These are phyloP conservation scores for Casaregolazyma lundiana DNA, from an alignment of 1,139 yeast species.

Conservation along the genomic window DNA sequence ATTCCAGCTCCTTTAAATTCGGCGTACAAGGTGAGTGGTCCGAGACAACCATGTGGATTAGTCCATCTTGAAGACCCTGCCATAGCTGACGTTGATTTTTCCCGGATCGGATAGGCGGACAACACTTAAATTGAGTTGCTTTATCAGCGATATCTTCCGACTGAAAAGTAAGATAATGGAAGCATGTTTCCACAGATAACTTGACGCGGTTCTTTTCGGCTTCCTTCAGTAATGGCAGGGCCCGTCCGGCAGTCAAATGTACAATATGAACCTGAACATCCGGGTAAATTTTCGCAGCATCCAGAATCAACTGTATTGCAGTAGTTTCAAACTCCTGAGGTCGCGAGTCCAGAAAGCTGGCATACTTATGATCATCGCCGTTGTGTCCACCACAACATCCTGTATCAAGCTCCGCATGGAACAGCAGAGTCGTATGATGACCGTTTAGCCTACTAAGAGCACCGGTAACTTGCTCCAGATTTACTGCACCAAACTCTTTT, in stretches of 20 bases:
- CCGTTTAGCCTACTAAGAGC: constrained; percentile 64
- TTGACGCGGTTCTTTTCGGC: constrained; percentile 61
- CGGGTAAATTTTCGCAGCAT: constrained; percentile 52
- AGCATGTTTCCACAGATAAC: constrained; percentile 84
- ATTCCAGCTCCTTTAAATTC: constrained; percentile 70
- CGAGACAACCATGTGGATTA: constrained; percentile 82
- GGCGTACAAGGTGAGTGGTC: constrained; percentile 98
- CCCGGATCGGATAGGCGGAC: constrained; percentile 86
- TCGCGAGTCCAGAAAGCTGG: constrained; percentile 73
- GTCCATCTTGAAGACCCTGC: constrained; percentile 62
- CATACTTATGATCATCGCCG: constrained; percentile 36
- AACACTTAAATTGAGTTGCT: constrained; percentile 82
- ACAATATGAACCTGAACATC: constrained; percentile 76
- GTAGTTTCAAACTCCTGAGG: constrained; percentile 85
- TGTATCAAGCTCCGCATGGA: constrained; percentile 83
- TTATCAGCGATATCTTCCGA: constrained; percentile 74
- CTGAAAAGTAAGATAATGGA: constrained; percentile 75
- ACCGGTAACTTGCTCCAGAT: constrained; percentile 51
- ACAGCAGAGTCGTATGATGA: constrained; percentile 70
- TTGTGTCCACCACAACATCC: constrained; percentile 29
- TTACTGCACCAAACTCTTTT: constrained; percentile 85
- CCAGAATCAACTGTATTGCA: constrained; percentile 69
- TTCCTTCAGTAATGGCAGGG: constrained; percentile 58
- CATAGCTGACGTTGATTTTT: constrained; percentile 67
- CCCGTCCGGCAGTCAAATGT: constrained; percentile 81